Evolutionary conservation across 139 green algal species (phyloP).

Genomic region (Micractinium sp.): DNA sequence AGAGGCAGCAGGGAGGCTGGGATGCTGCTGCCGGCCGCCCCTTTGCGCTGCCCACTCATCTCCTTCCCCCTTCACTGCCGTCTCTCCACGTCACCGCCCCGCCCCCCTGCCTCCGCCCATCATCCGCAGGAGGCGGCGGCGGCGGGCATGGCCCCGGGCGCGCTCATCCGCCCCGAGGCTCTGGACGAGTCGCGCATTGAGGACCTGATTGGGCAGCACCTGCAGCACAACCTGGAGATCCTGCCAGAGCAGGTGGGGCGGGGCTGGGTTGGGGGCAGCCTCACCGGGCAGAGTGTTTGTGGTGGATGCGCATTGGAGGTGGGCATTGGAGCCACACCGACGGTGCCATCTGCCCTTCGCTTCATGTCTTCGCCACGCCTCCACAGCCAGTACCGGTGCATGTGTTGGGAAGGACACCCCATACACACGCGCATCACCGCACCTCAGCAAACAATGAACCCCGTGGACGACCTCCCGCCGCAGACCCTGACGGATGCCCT

Average conservation of each 20-base stretch:
- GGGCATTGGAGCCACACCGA: too few relatives aligned
- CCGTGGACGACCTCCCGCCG: not conserved
- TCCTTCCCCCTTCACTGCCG: too few relatives aligned
- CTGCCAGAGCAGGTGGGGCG: slow-evolving; percentile 65
- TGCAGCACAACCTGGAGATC: slow-evolving; percentile 72
- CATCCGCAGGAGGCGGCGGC: slow-evolving; percentile 1
- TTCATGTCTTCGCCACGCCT: too few relatives aligned
- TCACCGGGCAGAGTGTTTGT: too few relatives aligned
- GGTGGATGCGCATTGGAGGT: not conserved
- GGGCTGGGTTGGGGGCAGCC: not conserved
- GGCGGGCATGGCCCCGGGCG: not conserved
- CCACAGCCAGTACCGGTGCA: too few relatives aligned
- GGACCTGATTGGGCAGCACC: slow-evolving; percentile 76
- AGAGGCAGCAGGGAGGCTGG: not conserved
- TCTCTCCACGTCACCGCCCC: too few relatives aligned
- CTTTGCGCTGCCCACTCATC: too few relatives aligned
- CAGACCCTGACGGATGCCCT: slow-evolving; percentile 70
- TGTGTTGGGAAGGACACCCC: too few relatives aligned
- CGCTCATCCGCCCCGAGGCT: slow-evolving; percentile 63
- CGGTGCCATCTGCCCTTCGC: too few relatives aligned
- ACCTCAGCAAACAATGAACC: too few relatives aligned
- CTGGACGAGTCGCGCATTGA: slow-evolving; percentile 85
- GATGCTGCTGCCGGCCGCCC: not conserved
- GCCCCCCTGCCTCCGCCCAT: too few relatives aligned
- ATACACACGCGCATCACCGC: too few relatives aligned